These are phyloP conservation scores for Phaeotremella fagi DNA, from an alignment of 768 basidiomycete species.

Conservation along the genomic window DNA sequence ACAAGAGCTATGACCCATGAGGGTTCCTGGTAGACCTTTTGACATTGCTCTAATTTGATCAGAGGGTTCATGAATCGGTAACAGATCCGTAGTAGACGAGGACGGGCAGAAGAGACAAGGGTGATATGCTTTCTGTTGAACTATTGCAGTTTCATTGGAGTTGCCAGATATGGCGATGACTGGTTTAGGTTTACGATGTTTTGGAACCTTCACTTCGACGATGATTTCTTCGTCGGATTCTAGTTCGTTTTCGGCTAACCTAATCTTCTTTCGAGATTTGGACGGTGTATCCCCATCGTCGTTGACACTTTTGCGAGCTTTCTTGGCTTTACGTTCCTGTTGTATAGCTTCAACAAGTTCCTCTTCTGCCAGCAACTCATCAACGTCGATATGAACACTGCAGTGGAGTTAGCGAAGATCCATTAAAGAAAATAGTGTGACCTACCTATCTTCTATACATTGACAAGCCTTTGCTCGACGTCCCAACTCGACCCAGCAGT, in stretches of 20 bases:
- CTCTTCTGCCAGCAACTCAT: slow-evolving; percentile 66
- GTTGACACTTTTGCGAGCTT: slow-evolving; percentile 46
- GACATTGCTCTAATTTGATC: slow-evolving; percentile 51
- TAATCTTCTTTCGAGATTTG: slow-evolving; percentile 15
- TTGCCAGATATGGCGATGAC: slow-evolving; percentile 6
- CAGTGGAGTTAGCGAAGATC: slow-evolving; percentile 28
- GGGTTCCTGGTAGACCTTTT: slow-evolving; percentile 62
- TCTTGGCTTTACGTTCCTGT: slow-evolving; percentile 31
- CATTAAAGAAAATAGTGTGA: background rate
- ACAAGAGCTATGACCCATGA: slow-evolving; percentile 70
- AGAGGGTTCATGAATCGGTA: slow-evolving; percentile 32
- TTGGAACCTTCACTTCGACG: background rate
- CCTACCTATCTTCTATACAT: slow-evolving; percentile 50
- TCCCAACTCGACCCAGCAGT: slow-evolving; percentile 88
- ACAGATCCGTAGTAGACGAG: slow-evolving; percentile 13
- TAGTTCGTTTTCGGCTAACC: background rate
- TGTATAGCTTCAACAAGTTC: slow-evolving; percentile 17
- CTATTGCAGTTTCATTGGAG: slow-evolving; percentile 3
- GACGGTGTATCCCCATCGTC: slow-evolving; percentile 54
- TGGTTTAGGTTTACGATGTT: slow-evolving; percentile 6
- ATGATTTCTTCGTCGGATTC: background rate
- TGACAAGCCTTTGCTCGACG: slow-evolving; percentile 58
- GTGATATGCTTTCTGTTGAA: slow-evolving; percentile 9
- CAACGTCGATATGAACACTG: slow-evolving; percentile 91
- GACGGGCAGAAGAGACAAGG: slow-evolving; percentile 46